Percentiles rank a stretch among this genome's conserved stretches.
Conservation (phyloP, 1,284 basidiomycete genomes). For the Waitea zeae region DNA sequence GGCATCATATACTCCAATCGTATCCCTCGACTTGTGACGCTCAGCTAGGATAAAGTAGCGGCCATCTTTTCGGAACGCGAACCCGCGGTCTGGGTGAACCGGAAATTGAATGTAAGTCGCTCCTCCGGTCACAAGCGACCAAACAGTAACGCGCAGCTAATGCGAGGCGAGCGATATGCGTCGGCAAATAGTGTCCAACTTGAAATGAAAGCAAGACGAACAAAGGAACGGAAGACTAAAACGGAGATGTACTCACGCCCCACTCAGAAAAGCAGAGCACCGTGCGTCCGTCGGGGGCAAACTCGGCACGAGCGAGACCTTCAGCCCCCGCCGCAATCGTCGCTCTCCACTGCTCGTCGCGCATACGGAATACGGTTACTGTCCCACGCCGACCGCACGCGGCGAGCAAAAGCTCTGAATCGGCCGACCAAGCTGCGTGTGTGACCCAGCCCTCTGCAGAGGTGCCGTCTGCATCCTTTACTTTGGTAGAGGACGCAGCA, state of each 20-base stretch:
- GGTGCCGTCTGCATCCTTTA: background rate
- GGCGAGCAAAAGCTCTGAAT: conserved; percentile 68
- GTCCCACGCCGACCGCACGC: conserved; percentile 46
- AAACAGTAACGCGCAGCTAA: conserved; percentile 69
- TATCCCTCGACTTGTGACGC: conserved; percentile 74
- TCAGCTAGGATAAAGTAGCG: conserved; percentile 73
- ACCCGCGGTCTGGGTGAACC: conserved; percentile 59
- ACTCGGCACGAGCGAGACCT: conserved; percentile 68
- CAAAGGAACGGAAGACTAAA: background rate
- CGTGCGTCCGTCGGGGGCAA: conserved; percentile 68
- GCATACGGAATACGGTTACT: conserved; percentile 56
- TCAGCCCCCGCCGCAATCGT: conserved; percentile 66
- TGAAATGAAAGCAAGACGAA: background rate
- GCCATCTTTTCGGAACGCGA: conserved; percentile 62
- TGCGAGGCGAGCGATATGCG: no score
- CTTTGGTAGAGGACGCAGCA: conserved; percentile 10
- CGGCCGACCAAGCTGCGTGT: conserved; percentile 65
- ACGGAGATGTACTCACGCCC: conserved; percentile 50
- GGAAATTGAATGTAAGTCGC: conserved; percentile 70
- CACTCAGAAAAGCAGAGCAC: conserved; percentile 80
- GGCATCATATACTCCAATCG: conserved; percentile 67
- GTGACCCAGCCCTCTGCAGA: conserved; percentile 31
- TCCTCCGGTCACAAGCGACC: conserved; percentile 54
- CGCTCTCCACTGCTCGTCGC: conserved; percentile 57
- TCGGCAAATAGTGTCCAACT: conserved; percentile 1